Base-by-base conservation (phyloP, 2,329 filamentous ascomycete genomes). In the Sclerotinia glacialis region DNA sequence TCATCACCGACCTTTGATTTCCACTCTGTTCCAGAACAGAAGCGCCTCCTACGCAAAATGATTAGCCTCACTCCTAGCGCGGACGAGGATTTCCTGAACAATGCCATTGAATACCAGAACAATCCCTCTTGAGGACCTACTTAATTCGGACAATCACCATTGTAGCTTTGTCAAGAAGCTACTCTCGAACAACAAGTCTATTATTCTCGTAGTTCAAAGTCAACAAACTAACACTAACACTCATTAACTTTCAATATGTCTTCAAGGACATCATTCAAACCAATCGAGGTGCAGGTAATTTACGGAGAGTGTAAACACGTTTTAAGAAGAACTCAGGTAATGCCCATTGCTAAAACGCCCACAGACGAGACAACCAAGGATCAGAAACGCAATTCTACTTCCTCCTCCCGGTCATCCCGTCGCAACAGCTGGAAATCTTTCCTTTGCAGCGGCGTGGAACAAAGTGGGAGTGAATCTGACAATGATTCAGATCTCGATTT, bases 341-440 rank as follows among this genome's bases (percentile, higher is more conserved):
- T 61, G 2, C 58, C 58, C n/a, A 26, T 49, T 18, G 21, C n/a
- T n/a, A n/a, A 49, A 61, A 44, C 49, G 0, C 14, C 28, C 21
- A 11, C 9, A 2, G 12, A 8, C 3, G 18, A 34, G 28, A 60
- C 28, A 7, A 5, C 28, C 2, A 50, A 37, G 31, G 37, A n/a
- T 1, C 28, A 61, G n/a, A 49, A 61, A 31, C 28, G 58, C n/a
- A 47, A 23, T 16, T 60, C 56, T 7, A 34, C 26, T 23, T 59
- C 56, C 28, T 59, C 26, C 8, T 60, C 44, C 1, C 21, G n/a
- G 34, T 47, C 56, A 34, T 60, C 56, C 26, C 56, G 56, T 34
- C 56, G 56, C 56, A 60, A 9, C 58, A 61, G 58, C 42, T 61
- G 58, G 58, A 61, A 50, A 40, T 61, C 58, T 21, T 26, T 61